Conservation (phyloP, 2,329 filamentous ascomycete genomes). For the Fusarium chlamydosporum region DNA sequence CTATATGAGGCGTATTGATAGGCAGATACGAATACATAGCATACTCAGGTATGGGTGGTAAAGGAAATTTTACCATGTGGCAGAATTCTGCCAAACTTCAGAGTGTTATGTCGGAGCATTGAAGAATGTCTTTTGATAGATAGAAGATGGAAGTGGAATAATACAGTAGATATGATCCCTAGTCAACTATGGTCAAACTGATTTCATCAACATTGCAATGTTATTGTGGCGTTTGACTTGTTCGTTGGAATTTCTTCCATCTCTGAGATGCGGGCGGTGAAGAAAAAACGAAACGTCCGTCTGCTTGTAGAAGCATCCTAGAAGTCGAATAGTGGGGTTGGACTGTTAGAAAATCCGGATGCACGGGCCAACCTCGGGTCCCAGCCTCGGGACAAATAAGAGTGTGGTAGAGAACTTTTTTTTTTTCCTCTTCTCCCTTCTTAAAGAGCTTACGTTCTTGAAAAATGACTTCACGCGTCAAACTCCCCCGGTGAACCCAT, state of each 20-base stretch:
- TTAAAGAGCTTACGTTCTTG: conserved; percentile 42
- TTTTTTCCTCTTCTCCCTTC: conserved; percentile 50
- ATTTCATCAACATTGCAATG: conserved; percentile 13
- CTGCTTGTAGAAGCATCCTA: conserved; percentile 36
- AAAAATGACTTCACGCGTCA: conserved; percentile 49
- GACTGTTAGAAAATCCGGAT: conserved; percentile 29
- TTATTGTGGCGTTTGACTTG: conserved; percentile 42
- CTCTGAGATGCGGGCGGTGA: conserved; percentile 40
- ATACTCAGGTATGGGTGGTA: not conserved
- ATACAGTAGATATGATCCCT: not conserved
- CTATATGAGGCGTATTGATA: not conserved
- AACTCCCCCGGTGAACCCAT: conserved; percentile 47
- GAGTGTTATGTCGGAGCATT: not conserved
- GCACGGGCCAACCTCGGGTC: conserved; percentile 47
- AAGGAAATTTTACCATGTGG: conserved; percentile 1
- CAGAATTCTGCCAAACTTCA: conserved; percentile 15
- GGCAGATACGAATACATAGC: not conserved
- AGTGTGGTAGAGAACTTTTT: conserved; percentile 51
- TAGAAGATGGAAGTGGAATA: not conserved
- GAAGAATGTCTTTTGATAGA: not conserved
- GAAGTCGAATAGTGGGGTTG: conserved; percentile 42
- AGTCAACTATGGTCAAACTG: not conserved
- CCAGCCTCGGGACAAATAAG: conserved; percentile 48
- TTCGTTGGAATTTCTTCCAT: conserved; percentile 46
- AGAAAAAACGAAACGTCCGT: conserved; percentile 31